Conservation (phyloP, 768 basidiomycete genomes). For the Pulveroboletus frians region DNA sequence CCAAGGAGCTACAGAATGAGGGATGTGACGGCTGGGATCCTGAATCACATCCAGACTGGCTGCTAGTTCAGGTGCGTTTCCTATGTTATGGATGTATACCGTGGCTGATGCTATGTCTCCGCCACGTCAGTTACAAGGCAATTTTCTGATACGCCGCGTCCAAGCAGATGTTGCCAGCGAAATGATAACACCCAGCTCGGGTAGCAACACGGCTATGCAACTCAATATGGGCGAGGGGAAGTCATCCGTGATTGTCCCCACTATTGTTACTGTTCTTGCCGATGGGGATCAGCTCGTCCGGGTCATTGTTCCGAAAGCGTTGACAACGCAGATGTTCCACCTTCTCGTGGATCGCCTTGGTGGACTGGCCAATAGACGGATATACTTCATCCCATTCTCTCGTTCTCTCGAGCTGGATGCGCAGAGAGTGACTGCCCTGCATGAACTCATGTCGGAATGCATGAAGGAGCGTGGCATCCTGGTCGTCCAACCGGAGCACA, state of each 20-base stretch:
- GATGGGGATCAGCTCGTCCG: constrained; percentile 39
- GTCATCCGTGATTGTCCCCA: constrained; percentile 42
- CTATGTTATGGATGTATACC: background rate
- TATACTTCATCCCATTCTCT: constrained; percentile 43
- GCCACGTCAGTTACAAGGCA: constrained; percentile 35
- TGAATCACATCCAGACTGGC: constrained; percentile 34
- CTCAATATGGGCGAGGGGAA: constrained; percentile 59
- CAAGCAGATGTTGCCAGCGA: constrained; percentile 39
- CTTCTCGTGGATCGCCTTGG: constrained; percentile 37
- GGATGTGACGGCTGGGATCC: constrained; percentile 18
- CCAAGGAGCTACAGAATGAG: constrained; percentile 18
- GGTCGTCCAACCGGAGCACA: constrained; percentile 47
- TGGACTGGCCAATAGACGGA: constrained; percentile 39
- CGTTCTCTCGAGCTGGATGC: no score
- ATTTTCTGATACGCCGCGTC: constrained; percentile 37
- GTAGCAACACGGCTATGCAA: constrained; percentile 37
- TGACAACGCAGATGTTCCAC: constrained; percentile 43
- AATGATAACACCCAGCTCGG: constrained; percentile 38
- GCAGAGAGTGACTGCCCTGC: constrained; percentile 14
- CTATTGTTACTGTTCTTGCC: constrained; percentile 36
- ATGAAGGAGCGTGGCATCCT: constrained; percentile 35
- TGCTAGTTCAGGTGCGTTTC: constrained; percentile 36
- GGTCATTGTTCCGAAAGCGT: constrained; percentile 44
- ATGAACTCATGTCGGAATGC: constrained; percentile 34
- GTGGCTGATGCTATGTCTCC: no score